Conservation (phyloP, 2,329 filamentous ascomycete species). For the Ceratocystiopsis brevicomis region DNA sequence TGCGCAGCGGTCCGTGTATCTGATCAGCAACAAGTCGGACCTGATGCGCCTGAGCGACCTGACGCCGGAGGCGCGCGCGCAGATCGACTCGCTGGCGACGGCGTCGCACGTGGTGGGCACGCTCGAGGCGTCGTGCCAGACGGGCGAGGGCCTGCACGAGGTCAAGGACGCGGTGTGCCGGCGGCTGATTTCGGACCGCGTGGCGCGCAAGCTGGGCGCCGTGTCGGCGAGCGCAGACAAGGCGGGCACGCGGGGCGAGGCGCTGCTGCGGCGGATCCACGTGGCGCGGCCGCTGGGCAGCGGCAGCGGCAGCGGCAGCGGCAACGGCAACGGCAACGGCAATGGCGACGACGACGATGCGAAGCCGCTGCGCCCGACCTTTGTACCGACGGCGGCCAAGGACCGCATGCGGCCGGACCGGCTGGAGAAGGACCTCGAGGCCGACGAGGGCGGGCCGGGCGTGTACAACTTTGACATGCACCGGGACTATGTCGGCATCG, state of each 20-base stretch:
- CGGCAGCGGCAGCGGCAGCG: constrained; percentile 29
- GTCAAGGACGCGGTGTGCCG: constrained; percentile 94
- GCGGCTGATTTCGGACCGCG: constrained; percentile 76
- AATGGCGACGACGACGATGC: constrained; percentile 5
- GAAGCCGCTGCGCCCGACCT: constrained; percentile 48
- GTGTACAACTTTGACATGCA: constrained; percentile 90
- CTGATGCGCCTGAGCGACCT: constrained; percentile 74
- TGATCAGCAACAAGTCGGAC: constrained; percentile 98
- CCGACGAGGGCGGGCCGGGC: constrained; percentile 82
- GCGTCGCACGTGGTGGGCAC: constrained; percentile 70
- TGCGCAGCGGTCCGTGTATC: constrained; percentile 89
- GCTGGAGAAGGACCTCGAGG: constrained; percentile 74
- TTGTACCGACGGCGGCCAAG: constrained; percentile 73
- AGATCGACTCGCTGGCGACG: constrained; percentile 9
- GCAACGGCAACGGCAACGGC: no score
- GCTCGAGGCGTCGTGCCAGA: constrained; percentile 85
- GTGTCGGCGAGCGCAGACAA: constrained; percentile 60
- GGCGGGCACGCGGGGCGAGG: constrained; percentile 64
- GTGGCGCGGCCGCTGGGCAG: constrained; percentile 86
- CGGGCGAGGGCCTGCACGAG: constrained; percentile 78
- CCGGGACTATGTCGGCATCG: constrained; percentile 69
- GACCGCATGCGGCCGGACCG: constrained; percentile 38
- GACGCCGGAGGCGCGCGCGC: constrained; percentile 53
- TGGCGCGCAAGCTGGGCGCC: constrained; percentile 90
- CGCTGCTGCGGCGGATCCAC: constrained; percentile 87